Evolutionary conservation across 2,329 filamentous ascomycete species (phyloP), one percentile per base, ranked within the genome.

Genomic region (Nigrospora sphaerica): DNA sequence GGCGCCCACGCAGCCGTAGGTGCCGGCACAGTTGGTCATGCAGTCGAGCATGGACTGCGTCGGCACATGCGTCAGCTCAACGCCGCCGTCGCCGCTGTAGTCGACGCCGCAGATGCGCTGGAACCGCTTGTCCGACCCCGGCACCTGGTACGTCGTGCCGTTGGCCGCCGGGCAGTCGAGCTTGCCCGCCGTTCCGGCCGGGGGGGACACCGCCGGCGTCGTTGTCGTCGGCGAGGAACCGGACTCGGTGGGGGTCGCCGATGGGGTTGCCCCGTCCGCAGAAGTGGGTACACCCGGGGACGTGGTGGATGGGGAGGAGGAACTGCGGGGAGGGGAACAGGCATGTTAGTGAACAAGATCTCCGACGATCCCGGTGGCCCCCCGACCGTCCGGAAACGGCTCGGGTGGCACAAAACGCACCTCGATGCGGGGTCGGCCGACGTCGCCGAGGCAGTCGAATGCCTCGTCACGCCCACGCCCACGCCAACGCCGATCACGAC

Each of bases 71-170:
- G 50, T 49, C 16, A 63, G 42, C 28, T 62, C 59, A 2, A 59
- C 59, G 11, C 59, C 57, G 19, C 50, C 54, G 2, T 47, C 49
- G n/a, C 65, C 63, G 49, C 58, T 64, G 54, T 70, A 73, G 56
- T 76, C 72, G 46, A 73, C 54, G 31, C 70, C 72, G 55, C 72
- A 75, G 16, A 69, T 44, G 7, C 68, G 70, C 18, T 67, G 52
- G 59, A 75, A 76, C 10, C 48, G 56, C 49, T 66, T 68, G 9
- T 63, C 54, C 4, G 68, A 68, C 10, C 63, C 62, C 1, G 68
- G 64, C 1, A 71, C 69, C 19, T 57, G 44, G 52, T 70, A 74
- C n/a, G 62, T 53, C 2, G 71, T 74, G 45, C 68, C 67, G 54
- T 73, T 73, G 13, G 66, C 62, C 1, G 59, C 61, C 0, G 72